Base-by-base conservation (phyloP, 495 filamentous ascomycete genomes). In the Lepraria neglecta region DNA sequence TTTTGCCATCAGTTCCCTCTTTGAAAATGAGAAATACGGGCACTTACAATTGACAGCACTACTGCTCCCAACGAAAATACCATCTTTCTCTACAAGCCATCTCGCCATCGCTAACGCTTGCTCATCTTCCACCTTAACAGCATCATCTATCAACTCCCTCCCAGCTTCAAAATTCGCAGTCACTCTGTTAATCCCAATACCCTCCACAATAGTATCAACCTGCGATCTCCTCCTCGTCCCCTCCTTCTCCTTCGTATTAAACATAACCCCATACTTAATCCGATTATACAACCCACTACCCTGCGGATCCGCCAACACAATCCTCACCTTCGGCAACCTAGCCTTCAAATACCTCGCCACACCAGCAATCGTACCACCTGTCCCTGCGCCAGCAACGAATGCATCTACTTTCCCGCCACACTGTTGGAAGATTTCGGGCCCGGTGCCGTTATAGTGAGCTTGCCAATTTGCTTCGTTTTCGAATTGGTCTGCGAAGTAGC, bases 401-500 rank as follows among this genome's bases (percentile, higher is more conserved):
- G 91, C 95, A 72, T 96, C 90, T 2, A 97, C 64, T 10, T 71
- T 70, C 0, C 90, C 91, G 6, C 79, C 79, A 28, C 88, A 90
- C 73, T 99, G 94, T 2, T 72, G 69, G 59, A 78, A 87, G 68
- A 99, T 90, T 75, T 99, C 94, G 0, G 94, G 92, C 0, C 92
- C 94, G 1, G 95, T 97, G 19, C 86, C 81, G 24, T 81, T 75
- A 65, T 84, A 83, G 73, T 99, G 94, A 3, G 95, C 91, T 43
- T 79, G 73, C 81, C 84, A 96, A 74, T 99, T 99, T 11, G 87
- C 86, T 48, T 79, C 74, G 56, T 86, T 92, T 73, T 99, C 94
- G 73, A 99, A 99, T 70, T 99, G 94, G 70, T 99, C 88, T 0
- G 91, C 91, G 73, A 99, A 99, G 73, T 92, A 94, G 15, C 94